Percentiles rank a stretch among this genome's conserved stretches.
Evolutionary conservation across 139 green algal genomes (phyloP).

Genomic region (Ettlia oleoabundans): DNA sequence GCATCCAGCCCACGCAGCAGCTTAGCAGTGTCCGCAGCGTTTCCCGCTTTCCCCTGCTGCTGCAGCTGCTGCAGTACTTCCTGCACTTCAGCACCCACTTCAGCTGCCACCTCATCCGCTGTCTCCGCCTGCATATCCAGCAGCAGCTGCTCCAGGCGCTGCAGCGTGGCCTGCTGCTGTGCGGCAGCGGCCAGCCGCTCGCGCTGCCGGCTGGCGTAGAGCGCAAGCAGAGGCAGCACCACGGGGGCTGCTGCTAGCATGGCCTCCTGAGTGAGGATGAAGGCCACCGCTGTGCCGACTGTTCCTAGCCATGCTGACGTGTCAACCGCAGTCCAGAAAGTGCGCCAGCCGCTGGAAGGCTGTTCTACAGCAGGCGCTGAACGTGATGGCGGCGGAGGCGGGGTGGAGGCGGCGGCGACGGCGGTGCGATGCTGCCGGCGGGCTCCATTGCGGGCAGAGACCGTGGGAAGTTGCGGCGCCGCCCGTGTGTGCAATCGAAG

Average conservation of each 20-base stretch:
- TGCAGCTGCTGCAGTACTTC: conserved; percentile 21
- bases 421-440: neutral
- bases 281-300: conserved; percentile 49
- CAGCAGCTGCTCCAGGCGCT: conserved; percentile 34
- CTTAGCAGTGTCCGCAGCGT: neutral
- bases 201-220: conserved; percentile 51
- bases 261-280: conserved; percentile 56
- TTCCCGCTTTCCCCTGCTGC: conserved; percentile 1
- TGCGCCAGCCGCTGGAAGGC: conserved; percentile 25
- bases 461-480: neutral
- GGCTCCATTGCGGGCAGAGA: neutral
- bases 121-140: conserved; percentile 28
- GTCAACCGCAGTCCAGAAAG: conserved; percentile 54
- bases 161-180: neutral
- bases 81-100: conserved; percentile 40
- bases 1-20: conserved; percentile 46
- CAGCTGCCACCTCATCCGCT: conserved; percentile 29
- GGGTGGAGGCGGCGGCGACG: neutral
- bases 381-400: neutral
- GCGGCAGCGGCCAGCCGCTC: conserved; percentile 22
- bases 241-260: conserved; percentile 46
- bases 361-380: neutral
- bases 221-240: conserved; percentile 52
- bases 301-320: conserved; percentile 51
- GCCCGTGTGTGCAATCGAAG: neutral